Evolutionary conservation across 2,329 filamentous ascomycete genomes (phyloP).

Genomic region (Aspergillus transmontanensis): DNA sequence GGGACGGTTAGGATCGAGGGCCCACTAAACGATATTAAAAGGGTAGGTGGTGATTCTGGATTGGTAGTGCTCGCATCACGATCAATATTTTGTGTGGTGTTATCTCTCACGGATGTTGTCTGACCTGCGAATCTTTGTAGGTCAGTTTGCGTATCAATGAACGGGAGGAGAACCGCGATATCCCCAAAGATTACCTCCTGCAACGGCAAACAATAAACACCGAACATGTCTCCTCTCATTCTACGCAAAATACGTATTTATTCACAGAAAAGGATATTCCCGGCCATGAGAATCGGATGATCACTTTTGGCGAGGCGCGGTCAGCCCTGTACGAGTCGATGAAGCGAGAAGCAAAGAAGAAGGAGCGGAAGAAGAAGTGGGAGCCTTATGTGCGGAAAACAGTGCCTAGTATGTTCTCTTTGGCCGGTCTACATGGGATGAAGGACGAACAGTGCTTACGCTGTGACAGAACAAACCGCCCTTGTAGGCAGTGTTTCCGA

Average conservation of each 20-base stretch:
- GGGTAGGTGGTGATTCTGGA: conserved; percentile 35
- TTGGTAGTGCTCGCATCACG: not conserved
- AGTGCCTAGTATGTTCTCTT: conserved; percentile 69
- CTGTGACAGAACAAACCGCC: conserved; percentile 69
- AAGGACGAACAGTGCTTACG: conserved; percentile 10
- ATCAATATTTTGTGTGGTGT: not conserved
- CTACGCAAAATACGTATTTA: conserved; percentile 80
- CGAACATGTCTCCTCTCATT: conserved; percentile 36
- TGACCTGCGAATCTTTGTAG: conserved; percentile 45
- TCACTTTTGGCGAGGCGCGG: conserved; percentile 46
- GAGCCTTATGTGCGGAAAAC: conserved; percentile 61
- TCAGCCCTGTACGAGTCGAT: conserved; percentile 50
- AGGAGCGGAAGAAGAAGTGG: conserved; percentile 55
- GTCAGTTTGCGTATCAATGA: conserved; percentile 71
- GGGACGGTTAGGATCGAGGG: conserved; percentile 69
- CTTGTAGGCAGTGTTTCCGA: conserved; percentile 72
- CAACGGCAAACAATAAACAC: conserved; percentile 64
- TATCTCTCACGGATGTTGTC: not conserved
- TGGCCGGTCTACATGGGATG: not conserved
- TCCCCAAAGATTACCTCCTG: conserved; percentile 89
- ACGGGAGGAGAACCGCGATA: conserved; percentile 66
- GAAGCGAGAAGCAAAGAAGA: conserved; percentile 48
- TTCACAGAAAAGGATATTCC: conserved; percentile 94
- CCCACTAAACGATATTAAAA: conserved; percentile 56
- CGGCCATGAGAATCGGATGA: conserved; percentile 61